Evolutionary conservation across 2,329 filamentous ascomycete species (phyloP), one percentile per base, ranked within the genome.

Genomic region (Paecilomyces sp.): DNA sequence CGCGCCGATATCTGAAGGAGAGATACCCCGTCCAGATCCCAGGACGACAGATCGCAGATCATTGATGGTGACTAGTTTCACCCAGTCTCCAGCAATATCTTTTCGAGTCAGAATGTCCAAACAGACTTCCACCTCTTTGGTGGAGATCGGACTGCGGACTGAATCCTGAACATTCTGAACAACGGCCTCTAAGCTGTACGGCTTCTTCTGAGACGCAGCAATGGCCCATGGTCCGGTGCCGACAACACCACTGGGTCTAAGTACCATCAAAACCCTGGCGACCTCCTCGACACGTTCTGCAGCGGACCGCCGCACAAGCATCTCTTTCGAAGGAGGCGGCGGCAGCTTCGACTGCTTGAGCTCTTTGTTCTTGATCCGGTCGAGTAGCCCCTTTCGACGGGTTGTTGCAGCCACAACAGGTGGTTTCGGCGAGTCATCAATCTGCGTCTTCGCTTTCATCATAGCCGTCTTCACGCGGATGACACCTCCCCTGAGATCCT

Each of bases 311-410:
- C 87, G 86, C 62, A 83, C 77, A 2, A 89, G 75, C 65, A 86
- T 81, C 18, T 79, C 81, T 24, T 82, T 78, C 0, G 82, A 77
- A 0, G 81, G 82, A 0, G 60, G 79, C 60, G 61, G 76, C 57
- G 62, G 76, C 64, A 62, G 77, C 68, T 70, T 83, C 71, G 70
- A 83, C 79, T 76, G 77, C 31, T 67, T 71, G 36, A 65, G 73
- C 65, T 89, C 84, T 77, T 93, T 93, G 58, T 83, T 80, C 63
- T 88, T 87, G 63, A 95, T 84, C 55, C 89, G 87, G 72, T 92
- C 89, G 60, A 94, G 80, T 25, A 95, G 83, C 57, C 84, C 85
- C 77, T 88, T 86, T 56, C 74, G 72, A 18, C 77, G 76, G 51
- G 70, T 69, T 28, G 58, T 64, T 7, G 68, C 70, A 36, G 63